Evolutionary conservation across 208 protist species (phyloP).

Genomic region (Leishmania braziliensis): DNA sequence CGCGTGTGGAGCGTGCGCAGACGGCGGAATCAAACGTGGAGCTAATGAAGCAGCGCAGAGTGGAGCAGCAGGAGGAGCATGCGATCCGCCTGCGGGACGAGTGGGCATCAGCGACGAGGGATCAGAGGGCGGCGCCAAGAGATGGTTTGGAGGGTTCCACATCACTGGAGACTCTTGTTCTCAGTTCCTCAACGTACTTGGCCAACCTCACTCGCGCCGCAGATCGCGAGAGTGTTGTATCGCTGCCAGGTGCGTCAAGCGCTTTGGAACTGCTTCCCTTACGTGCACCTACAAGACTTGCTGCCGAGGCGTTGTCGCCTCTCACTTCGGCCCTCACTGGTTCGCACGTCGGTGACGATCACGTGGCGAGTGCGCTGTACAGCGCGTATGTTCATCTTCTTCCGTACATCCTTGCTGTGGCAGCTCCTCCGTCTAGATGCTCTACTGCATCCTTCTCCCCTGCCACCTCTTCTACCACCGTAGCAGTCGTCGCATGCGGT

Average conservation of each 20-base stretch:
- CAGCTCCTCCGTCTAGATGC: neutral
- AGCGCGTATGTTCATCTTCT: conserved; percentile 19
- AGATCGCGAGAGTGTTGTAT: neutral
- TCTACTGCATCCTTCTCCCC: neutral
- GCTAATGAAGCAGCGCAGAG: conserved; percentile 11
- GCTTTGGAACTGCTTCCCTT: neutral
- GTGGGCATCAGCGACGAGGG: conserved; percentile 7
- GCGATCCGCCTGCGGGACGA: conserved; percentile 11
- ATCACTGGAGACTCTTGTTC: conserved; percentile 9
- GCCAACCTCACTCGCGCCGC: neutral
- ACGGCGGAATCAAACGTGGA: conserved; percentile 10
- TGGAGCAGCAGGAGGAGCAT: conserved; percentile 15
- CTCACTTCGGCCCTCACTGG: conserved; percentile 2
- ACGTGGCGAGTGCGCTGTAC: neutral
- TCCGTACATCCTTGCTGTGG: conserved; percentile 10
- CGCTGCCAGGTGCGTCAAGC: neutral
- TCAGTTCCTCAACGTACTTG: conserved; percentile 1
- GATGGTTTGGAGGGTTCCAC: neutral
- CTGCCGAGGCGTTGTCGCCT: conserved; percentile 1
- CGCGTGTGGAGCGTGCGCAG: neutral
- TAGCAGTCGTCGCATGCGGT: neutral
- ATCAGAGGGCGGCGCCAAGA: neutral
- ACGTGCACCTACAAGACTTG: neutral
- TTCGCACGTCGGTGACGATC: neutral
- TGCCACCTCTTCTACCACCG: neutral